Evolutionary conservation across 2,329 filamentous ascomycete species (phyloP).

Genomic region (Ophiostoma pallidulum): DNA sequence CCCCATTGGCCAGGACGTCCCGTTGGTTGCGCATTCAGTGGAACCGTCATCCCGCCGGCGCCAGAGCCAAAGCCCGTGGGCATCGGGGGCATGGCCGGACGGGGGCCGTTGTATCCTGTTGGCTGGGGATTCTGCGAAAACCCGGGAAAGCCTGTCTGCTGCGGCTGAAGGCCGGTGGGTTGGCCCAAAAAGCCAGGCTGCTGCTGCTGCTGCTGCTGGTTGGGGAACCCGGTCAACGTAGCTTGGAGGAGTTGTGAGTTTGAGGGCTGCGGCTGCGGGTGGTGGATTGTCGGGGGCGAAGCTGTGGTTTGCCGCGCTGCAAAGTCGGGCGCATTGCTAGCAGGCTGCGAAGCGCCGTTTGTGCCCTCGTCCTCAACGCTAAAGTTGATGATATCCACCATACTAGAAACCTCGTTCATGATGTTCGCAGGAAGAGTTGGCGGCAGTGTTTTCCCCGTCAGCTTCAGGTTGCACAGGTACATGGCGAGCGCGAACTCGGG

Average conservation of each 20-base stretch:
- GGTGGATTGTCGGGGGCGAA: slow-evolving; percentile 49
- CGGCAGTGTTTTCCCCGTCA: slow-evolving; percentile 79
- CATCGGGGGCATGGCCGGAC: slow-evolving; percentile 79
- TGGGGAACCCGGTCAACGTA: slow-evolving; percentile 61
- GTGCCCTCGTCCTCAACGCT: slow-evolving; percentile 67
- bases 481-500: slow-evolving; percentile 96
- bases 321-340: slow-evolving; percentile 63
- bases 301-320: slow-evolving; percentile 40
- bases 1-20: slow-evolving; percentile 93
- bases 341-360: slow-evolving; percentile 21
- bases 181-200: slow-evolving; percentile 50
- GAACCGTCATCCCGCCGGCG: slow-evolving; percentile 55
- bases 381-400: slow-evolving; percentile 99
- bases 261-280: slow-evolving; percentile 65
- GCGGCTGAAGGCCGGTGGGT: slow-evolving; percentile 50
- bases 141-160: slow-evolving; percentile 61
- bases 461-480: slow-evolving; percentile 93
- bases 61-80: slow-evolving; percentile 47
- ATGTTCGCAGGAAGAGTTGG: slow-evolving; percentile 68
- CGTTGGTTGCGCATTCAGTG: slow-evolving; percentile 86
- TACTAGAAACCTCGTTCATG: slow-evolving; percentile 94
- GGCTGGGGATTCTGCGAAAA: slow-evolving; percentile 56
- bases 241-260: slow-evolving; percentile 55
- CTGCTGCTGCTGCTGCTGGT: slow-evolving; percentile 38
- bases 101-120: slow-evolving; percentile 71